These are phyloP conservation scores for Didymella glomerata DNA, from an alignment of 2,329 filamentous ascomycete species.

Conservation along the genomic window DNA sequence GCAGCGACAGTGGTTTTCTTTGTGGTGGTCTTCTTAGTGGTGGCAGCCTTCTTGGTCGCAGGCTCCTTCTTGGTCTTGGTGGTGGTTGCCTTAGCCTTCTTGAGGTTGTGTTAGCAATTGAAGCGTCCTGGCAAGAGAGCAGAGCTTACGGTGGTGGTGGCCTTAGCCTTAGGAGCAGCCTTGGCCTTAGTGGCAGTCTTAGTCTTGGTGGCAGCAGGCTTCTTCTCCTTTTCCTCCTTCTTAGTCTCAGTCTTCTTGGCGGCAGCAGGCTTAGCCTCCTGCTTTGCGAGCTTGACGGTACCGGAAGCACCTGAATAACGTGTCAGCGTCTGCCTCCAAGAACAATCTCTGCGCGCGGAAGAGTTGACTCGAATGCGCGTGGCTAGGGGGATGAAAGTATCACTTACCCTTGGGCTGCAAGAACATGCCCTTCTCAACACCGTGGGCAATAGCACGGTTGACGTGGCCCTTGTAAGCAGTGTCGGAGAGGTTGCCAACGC, in stretches of 20 bases:
- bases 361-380: conserved; percentile 5
- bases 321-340: conserved; percentile 33
- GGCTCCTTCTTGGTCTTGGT: conserved; percentile 65
- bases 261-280: conserved; percentile 59
- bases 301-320: conserved; percentile 74
- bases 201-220: conserved; percentile 42
- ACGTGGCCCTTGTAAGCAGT: conserved; percentile 75
- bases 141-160: conserved; percentile 37
- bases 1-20: conserved; percentile 47
- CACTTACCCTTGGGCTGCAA: conserved; percentile 86
- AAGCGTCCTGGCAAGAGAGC: neutral
- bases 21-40: conserved; percentile 37
- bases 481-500: conserved; percentile 63
- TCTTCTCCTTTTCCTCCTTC: conserved; percentile 46
- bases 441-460: conserved; percentile 83
- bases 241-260: conserved; percentile 44
- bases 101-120: conserved; percentile 23
- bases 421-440: conserved; percentile 87
- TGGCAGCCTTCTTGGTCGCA: conserved; percentile 39
- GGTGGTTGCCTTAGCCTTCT: conserved; percentile 44
- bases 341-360: neutral
- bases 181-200: conserved; percentile 32
- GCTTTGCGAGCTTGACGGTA: conserved; percentile 91
- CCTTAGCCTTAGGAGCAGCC: conserved; percentile 35
- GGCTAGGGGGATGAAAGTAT: too few species aligned